Evolutionary conservation across 495 filamentous ascomycete species (phyloP), one percentile per base, ranked within the genome.

Genomic region (Neurospora sublineolata): DNA sequence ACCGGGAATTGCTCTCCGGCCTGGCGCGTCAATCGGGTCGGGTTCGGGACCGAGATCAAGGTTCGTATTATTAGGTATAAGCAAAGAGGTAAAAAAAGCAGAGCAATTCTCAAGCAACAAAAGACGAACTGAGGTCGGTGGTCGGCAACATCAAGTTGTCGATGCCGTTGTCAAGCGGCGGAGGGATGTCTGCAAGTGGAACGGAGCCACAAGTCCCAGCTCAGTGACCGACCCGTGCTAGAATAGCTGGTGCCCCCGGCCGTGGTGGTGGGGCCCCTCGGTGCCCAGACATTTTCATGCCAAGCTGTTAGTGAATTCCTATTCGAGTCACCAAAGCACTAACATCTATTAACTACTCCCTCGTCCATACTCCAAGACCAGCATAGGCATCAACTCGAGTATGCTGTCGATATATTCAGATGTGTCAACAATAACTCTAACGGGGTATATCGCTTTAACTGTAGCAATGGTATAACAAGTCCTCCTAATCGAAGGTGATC

Each of bases 401-500:
- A 16, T n/a, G 40, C 16, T 2, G 16, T 8, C 16, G 16, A 41
- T 8, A 18, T 18, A 6, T 42, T n/a, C 40, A 42, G 8, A 42
- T 42, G 8, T 42, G 4, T 42, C 27, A 33, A 33, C 27, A 60
- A 30, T 3, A 18, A 16, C 52, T 64, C 4, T 64, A 16, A 2
- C 27, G 14, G 27, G 52, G 52, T 64, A 64, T 64, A 64, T 64
- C 52, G 52, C 27, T 6, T 64, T 16, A 64, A 64, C 27, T 64
- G 52, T 33, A 18, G 5, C 27, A 64, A 64, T 60, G 14, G 18
- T 33, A 33, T 18, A 60, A 16, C 16, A 36, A 30, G 37, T 72
- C 27, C 4, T 42, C 69, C 46, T 78, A 97, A 81, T 97, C 93
- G 83, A 99, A 99, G 0, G 87, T 87, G 68, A 97, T 89, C 85